These are phyloP conservation scores for Daedaleopsis nitida DNA, from an alignment of 768 basidiomycete species.

Conservation along the genomic window DNA sequence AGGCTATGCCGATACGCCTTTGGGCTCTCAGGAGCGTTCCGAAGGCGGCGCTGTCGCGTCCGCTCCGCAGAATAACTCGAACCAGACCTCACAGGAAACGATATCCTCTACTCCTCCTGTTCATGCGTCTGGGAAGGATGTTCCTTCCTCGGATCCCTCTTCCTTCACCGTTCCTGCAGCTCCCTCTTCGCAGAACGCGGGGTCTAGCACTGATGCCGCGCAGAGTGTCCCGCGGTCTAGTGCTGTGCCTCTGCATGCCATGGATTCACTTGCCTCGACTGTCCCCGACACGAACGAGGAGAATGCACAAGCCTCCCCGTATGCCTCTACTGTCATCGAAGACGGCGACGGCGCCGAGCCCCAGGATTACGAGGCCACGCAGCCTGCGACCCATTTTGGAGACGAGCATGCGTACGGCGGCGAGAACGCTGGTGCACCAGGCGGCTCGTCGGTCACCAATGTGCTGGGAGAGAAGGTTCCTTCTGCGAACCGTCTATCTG, in stretches of 20 bases:
- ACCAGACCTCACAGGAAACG: slow-evolving; percentile 18
- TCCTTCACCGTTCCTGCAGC: slow-evolving; percentile 35
- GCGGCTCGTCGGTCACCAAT: slow-evolving; percentile 17
- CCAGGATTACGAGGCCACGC: slow-evolving; percentile 18
- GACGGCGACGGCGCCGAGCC: slow-evolving; percentile 8
- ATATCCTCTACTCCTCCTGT: slow-evolving; percentile 27
- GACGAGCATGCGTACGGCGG: slow-evolving; percentile 5
- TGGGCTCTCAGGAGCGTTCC: slow-evolving; percentile 17
- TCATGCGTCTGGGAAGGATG: slow-evolving; percentile 34
- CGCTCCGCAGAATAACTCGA: slow-evolving; percentile 4
- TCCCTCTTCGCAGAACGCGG: slow-evolving; percentile 43
- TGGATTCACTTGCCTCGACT: slow-evolving; percentile 53
- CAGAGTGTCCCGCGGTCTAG: slow-evolving; percentile 29
- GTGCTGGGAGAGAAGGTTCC: slow-evolving; percentile 45
- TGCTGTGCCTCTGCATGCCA: slow-evolving; percentile 41
- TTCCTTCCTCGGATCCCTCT: slow-evolving; percentile 35
- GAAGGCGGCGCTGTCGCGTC: slow-evolving; percentile 7
- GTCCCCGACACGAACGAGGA: slow-evolving; percentile 47
- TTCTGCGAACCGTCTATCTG: slow-evolving; percentile 87
- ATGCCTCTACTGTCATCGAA: slow-evolving; percentile 24
- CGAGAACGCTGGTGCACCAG: background rate
- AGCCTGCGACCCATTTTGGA: slow-evolving; percentile 13
- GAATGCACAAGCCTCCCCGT: slow-evolving; percentile 19
- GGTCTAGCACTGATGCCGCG: slow-evolving; percentile 47
- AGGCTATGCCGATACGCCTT: slow-evolving; percentile 14